Percentiles rank a stretch among this genome's conserved stretches.
These are phyloP conservation scores for Neofusicoccum sp. DNA, from an alignment of 2,329 filamentous ascomycete genomes.

Conservation along the genomic window DNA sequence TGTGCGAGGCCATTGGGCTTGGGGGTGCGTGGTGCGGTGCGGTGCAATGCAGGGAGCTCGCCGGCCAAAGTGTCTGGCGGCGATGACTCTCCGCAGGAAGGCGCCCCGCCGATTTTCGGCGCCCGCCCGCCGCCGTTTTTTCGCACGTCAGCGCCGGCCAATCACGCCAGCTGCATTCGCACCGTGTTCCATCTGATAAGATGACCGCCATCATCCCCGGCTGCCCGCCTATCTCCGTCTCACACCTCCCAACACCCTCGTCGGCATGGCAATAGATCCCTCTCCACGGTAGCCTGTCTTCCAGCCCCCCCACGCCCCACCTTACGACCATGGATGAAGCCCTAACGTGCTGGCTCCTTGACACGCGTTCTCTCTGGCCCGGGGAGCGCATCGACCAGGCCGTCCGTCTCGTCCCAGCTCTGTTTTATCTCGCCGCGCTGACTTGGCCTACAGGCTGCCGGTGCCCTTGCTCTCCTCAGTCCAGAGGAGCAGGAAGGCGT, in stretches of 20 bases:
- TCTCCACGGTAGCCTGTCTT: background rate
- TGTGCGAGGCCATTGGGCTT: conserved; percentile 46
- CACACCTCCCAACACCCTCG: background rate
- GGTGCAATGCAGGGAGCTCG: background rate
- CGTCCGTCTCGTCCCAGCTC: conserved; percentile 24
- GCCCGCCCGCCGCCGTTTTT: background rate
- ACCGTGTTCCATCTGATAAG: conserved; percentile 6
- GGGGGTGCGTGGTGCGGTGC: background rate
- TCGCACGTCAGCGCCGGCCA: conserved; percentile 1
- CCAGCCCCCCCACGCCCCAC: background rate
- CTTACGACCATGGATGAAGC: conserved; percentile 17
- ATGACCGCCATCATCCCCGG: background rate
- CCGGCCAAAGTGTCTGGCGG: background rate
- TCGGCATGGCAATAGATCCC: background rate
- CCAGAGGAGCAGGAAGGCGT: conserved; percentile 57
- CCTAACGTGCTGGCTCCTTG: conserved; percentile 50
- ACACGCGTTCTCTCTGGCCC: conserved; percentile 48
- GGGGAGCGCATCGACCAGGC: conserved; percentile 43
- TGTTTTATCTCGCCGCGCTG: background rate
- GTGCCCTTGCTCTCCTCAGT: conserved; percentile 43
- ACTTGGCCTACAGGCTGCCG: conserved; percentile 35
- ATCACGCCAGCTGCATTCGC: conserved; percentile 4
- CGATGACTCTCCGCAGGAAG: conserved; percentile 1
- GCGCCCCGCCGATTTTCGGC: conserved; percentile 8
- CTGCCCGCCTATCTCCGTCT: background rate